Evolutionary conservation across 371 early-diverging fungal species (phyloP).

Genomic region (Lichtheimia ornata): DNA sequence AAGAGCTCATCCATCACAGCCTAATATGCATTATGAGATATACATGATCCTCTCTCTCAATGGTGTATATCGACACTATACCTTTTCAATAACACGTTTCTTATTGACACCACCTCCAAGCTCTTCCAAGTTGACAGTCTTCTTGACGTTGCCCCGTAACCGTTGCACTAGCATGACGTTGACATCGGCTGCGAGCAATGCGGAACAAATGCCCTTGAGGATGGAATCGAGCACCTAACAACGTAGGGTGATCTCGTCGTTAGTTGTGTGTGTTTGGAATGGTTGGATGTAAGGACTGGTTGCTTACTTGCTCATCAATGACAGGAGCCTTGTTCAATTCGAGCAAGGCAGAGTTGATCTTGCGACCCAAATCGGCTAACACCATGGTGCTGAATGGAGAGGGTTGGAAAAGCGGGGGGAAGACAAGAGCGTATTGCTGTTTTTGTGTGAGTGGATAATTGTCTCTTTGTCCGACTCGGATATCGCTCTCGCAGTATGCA

Average conservation of each 20-base stretch:
- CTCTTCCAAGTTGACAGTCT: conserved; percentile 80
- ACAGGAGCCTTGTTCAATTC: conserved; percentile 81
- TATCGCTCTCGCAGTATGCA: too few species aligned
- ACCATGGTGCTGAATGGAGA: conserved; percentile 61
- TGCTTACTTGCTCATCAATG: conserved; percentile 84
- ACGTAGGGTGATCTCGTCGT: neutral
- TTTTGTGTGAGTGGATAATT: too few species aligned
- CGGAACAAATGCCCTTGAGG: conserved; percentile 87
- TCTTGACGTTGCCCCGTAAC: conserved; percentile 88
- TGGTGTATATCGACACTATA: conserved; percentile 14
- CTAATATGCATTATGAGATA: conserved; percentile 24
- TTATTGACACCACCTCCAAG: conserved; percentile 82
- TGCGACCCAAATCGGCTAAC: conserved; percentile 89
- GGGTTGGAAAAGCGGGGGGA: neutral
- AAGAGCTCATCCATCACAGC: conserved; percentile 97
- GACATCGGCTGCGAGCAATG: conserved; percentile 94
- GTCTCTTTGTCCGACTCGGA: too few species aligned
- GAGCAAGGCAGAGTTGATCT: conserved; percentile 83
- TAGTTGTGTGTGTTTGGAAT: too few species aligned
- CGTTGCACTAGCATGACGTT: conserved; percentile 88
- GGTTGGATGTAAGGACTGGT: too few species aligned
- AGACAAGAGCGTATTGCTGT: too few species aligned
- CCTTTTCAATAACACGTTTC: conserved; percentile 88
- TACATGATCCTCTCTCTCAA: too few species aligned
- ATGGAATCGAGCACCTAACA: conserved; percentile 80